Conservation (phyloP, 75 land plant genomes). For the Cunninghamia lanceolata region DNA sequence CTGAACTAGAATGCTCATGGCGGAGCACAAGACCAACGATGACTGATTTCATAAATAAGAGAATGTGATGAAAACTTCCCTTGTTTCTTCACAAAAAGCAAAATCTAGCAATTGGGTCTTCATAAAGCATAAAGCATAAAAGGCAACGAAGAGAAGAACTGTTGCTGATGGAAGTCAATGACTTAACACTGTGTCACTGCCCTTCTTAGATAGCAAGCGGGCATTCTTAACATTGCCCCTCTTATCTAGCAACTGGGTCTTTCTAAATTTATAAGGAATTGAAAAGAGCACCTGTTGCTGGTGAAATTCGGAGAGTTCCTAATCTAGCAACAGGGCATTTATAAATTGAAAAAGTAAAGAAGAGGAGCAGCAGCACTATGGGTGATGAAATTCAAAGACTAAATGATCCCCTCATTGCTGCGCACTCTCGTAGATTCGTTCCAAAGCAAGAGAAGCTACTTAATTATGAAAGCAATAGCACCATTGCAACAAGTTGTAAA, state of each 20-base stretch:
- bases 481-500: too few relatives aligned
- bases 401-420: not conserved
- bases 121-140: not conserved
- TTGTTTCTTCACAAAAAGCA: not conserved
- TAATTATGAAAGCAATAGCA: too few relatives aligned
- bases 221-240: not conserved
- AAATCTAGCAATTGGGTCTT: not conserved
- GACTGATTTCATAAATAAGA: not conserved
- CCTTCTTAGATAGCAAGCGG: too few relatives aligned
- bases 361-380: not conserved
- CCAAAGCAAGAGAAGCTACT: not conserved
- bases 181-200: too few relatives aligned
- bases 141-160: not conserved
- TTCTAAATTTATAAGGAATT: too few relatives aligned
- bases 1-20: not conserved
- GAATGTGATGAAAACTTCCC: not conserved
- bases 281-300: not conserved
- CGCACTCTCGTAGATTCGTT: not conserved
- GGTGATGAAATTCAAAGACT: not conserved
- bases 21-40: not conserved
- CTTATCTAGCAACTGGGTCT: not conserved
- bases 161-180: not conserved
- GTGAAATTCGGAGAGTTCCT: not conserved
- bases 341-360: too few relatives aligned
- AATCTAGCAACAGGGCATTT: too few relatives aligned